Conservation (phyloP, 768 basidiomycete species). For the Boletus barrowsii region DNA sequence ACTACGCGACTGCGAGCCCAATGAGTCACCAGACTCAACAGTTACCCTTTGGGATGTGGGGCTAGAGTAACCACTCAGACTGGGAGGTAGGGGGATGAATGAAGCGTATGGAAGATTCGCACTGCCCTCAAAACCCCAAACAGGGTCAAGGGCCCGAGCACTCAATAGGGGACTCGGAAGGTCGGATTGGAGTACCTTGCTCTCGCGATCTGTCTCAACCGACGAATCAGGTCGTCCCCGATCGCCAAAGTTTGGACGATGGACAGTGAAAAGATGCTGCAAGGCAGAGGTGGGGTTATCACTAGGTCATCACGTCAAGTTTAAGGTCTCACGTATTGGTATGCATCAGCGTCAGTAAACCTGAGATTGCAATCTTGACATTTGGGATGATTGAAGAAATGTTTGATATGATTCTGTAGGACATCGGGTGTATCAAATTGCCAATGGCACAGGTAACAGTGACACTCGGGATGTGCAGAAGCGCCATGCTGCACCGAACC, state of each 20-base stretch:
- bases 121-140: slow-evolving; percentile 23
- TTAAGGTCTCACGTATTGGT: slow-evolving; percentile 33
- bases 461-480: slow-evolving; percentile 30
- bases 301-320: not conserved
- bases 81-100: slow-evolving; percentile 31
- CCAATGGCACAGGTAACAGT: slow-evolving; percentile 37
- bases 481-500: slow-evolving; percentile 27
- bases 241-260: slow-evolving; percentile 20
- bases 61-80: slow-evolving; percentile 30
- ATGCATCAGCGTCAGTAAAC: slow-evolving; percentile 37
- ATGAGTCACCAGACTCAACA: slow-evolving; percentile 15
- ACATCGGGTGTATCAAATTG: slow-evolving; percentile 38
- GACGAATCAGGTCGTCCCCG: not conserved
- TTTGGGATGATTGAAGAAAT: slow-evolving; percentile 44
- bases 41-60: slow-evolving; percentile 25
- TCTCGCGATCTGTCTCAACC: not conserved
- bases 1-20: slow-evolving; percentile 26
- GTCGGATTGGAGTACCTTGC: not conserved
- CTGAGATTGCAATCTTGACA: slow-evolving; percentile 42
- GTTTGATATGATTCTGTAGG: slow-evolving; percentile 39
- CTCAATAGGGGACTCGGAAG: slow-evolving; percentile 5
- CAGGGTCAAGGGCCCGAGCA: slow-evolving; percentile 17
- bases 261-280: slow-evolving; percentile 29
- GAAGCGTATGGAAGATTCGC: slow-evolving; percentile 23
- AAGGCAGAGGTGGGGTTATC: not conserved